phyloP scores from a whole-genome alignment of 441 rosid species.

The Dalechampia spathulata region DNA sequence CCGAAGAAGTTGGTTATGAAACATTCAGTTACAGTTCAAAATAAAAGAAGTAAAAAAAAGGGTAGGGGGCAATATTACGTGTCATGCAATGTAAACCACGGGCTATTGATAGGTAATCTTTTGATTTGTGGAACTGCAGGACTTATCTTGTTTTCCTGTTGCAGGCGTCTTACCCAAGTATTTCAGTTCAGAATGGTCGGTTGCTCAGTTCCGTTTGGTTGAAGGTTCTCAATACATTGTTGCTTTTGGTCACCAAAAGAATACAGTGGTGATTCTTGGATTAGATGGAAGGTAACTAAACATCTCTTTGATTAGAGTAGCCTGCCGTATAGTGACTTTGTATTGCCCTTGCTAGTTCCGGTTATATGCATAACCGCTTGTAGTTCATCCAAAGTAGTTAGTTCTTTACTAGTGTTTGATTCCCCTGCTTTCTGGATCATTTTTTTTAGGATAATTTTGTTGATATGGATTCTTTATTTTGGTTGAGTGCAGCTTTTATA shows the following conservation, averaged over 20 bases:
- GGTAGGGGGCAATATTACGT: too few relatives aligned
- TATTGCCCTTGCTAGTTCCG: too few relatives aligned
- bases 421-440: not conserved
- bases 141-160: not conserved
- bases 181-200: conserved; percentile 97
- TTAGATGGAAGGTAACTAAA: conserved; percentile 78
- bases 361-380: too few relatives aligned
- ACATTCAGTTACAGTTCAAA: too few relatives aligned
- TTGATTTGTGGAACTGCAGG: too few relatives aligned
- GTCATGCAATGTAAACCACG: too few relatives aligned
- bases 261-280: conserved; percentile 84
- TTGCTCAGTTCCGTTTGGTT: conserved; percentile 75
- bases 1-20: too few relatives aligned
- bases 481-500: conserved; percentile 65
- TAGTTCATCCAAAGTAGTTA: too few relatives aligned
- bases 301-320: too few relatives aligned
- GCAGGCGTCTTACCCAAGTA: conserved; percentile 91
- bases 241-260: conserved; percentile 88
- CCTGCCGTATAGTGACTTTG: too few relatives aligned
- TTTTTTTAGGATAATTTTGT: not conserved
- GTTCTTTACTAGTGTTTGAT: not conserved
- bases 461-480: not conserved
- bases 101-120: too few relatives aligned
- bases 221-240: conserved; percentile 80
- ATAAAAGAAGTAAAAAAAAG: too few relatives aligned